Evolutionary conservation across 768 basidiomycete species (phyloP), one percentile per base, ranked within the genome.

Genomic region (Chalciporus pseudorubinellus): DNA sequence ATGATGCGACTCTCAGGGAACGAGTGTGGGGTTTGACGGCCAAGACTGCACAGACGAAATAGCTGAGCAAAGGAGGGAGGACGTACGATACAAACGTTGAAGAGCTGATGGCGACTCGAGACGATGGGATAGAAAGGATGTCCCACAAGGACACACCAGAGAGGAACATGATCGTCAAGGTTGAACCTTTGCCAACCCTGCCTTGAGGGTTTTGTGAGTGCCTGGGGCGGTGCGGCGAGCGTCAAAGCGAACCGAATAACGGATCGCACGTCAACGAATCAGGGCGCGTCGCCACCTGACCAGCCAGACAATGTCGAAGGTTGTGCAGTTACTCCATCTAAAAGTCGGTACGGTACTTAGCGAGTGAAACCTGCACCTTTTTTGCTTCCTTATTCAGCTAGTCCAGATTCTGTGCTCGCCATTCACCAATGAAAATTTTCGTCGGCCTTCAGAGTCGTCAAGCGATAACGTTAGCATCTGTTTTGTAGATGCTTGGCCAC

Each of bases 41-140:
- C 46, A 84, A 72, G 33, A 77, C 60, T 13, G 82, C 81, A n/a
- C 74, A 72, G 13, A 62, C 55, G 64, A 78, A 77, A 62, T 80
- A 82, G 50, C 70, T 69, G 9, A 77, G 41, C 1, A 78, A 19
- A 10, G 74, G 68, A 6, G 77, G 78, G 18, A 77, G 50, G 39
- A 79, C 46, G 49, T 73, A 66, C 19, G 62, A 68, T 38, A 64
- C 40, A 54, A 78, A 70, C 0, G 66, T 63, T 22, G 66, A 48
- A 31, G 53, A 24, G 3, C 67, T 71, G 13, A 78, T 50, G 16
- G 76, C 29, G 26, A 31, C 20, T 31, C 34, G 52, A n/a, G 33
- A 19, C 14, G 28, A 22, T 8, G 54, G 39, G 12, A 39, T 26
- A 19, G 28, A 44, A 6, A 58, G 40, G 26, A 24, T 1, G 31